Percentiles rank a stretch among this genome's conserved stretches.
Evolutionary conservation across 257 asterid genomes (phyloP).

Genomic region (Rehmannia glutinosa): DNA sequence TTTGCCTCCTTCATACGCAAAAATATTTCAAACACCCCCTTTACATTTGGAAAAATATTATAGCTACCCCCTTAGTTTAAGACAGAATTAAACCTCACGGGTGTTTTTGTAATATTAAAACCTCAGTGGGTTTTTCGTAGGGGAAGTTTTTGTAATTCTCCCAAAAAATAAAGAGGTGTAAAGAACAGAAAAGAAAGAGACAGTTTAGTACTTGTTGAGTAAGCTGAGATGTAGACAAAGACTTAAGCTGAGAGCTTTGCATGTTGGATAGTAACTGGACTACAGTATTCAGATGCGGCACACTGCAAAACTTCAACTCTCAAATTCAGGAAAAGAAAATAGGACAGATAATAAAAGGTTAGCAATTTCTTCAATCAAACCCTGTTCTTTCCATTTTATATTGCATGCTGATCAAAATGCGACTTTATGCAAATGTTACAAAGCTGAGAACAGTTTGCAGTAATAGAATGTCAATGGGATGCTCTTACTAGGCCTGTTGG

Average conservation of each 20-base stretch:
- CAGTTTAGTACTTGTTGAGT: constrained; percentile 36
- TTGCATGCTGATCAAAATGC: background rate
- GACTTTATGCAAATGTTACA: background rate
- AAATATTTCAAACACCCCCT: too few species aligned
- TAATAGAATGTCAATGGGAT: background rate
- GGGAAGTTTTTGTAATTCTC: too few species aligned
- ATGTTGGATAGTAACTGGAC: constrained; percentile 75
- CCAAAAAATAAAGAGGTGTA: background rate
- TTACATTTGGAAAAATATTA: too few species aligned
- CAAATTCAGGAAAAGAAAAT: background rate
- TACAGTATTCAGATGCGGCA: constrained; percentile 76
- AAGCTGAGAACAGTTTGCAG: background rate
- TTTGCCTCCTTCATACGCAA: too few species aligned
- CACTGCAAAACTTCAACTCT: constrained; percentile 41
- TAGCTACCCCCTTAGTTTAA: too few species aligned
- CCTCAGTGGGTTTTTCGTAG: too few species aligned
- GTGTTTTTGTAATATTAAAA: too few species aligned
- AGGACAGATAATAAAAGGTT: background rate
- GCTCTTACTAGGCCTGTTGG: background rate
- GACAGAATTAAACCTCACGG: too few species aligned
- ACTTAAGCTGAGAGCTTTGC: constrained; percentile 62
- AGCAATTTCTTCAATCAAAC: background rate
- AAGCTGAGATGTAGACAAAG: constrained; percentile 42
- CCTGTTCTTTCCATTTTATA: background rate
- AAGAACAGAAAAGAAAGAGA: background rate